These are phyloP conservation scores for Periconia macrospinosa DNA, from an alignment of 2,329 filamentous ascomycete species.

Conservation along the genomic window DNA sequence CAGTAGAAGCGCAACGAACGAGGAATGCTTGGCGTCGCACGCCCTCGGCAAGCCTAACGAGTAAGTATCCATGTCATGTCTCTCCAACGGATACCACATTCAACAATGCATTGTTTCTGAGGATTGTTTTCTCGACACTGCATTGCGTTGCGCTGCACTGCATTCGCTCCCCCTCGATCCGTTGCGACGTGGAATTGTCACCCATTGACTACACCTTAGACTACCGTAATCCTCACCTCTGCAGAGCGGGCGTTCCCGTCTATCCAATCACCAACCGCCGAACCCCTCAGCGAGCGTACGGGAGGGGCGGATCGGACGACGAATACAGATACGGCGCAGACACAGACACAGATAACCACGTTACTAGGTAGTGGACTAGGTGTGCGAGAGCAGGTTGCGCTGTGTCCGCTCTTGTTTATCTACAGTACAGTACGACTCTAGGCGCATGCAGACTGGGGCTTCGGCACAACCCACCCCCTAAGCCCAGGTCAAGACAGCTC, in stretches of 20 bases:
- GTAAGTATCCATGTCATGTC: not conserved
- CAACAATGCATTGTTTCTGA: not conserved
- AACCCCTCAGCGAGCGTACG: not conserved
- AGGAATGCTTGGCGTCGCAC: conserved; percentile 23
- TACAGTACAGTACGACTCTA: conserved; percentile 7
- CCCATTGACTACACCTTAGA: not conserved
- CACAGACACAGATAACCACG: no score
- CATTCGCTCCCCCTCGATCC: not conserved
- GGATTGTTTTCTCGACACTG: not conserved
- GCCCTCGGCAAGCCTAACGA: conserved; percentile 2
- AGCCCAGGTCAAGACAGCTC: conserved; percentile 21
- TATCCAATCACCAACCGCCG: not conserved
- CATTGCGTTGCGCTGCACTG: not conserved
- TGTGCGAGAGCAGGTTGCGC: not conserved
- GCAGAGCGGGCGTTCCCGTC: not conserved
- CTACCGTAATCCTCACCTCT: no score
- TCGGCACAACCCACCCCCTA: conserved; percentile 9
- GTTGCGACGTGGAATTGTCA: conserved; percentile 7
- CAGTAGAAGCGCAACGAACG: not conserved
- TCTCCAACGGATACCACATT: conserved; percentile 1
- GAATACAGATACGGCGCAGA: no score
- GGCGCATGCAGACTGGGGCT: conserved; percentile 33
- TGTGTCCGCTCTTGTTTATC: not conserved
- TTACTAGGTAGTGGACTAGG: not conserved
- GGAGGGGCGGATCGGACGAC: not conserved